Percentiles rank a stretch among this genome's conserved stretches.
phyloP scores from a whole-genome alignment of 805 yeast species.

The Wickerhamiella azyma region DNA sequence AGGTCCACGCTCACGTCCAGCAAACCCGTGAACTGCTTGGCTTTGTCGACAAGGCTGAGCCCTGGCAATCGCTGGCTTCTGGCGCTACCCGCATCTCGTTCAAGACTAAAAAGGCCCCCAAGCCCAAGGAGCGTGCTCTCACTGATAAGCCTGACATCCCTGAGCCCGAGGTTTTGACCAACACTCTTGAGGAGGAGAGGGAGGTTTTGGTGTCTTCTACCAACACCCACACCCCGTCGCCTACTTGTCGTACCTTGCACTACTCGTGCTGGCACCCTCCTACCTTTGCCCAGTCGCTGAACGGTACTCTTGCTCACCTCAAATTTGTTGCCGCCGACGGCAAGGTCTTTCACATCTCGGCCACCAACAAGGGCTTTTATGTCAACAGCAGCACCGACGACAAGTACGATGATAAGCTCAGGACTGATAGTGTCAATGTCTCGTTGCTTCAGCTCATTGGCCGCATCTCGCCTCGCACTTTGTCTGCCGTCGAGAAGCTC shows the following conservation, averaged over 20 bases:
- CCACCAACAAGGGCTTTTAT: constrained; percentile 66
- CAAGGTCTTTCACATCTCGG: constrained; percentile 64
- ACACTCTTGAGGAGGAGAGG: neutral
- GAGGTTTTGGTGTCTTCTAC: constrained; percentile 11
- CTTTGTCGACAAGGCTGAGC: constrained; percentile 26
- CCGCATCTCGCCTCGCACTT: constrained; percentile 51
- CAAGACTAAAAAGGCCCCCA: constrained; percentile 15
- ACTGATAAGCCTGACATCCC: constrained; percentile 10
- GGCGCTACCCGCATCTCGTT: constrained; percentile 13
- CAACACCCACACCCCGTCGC: constrained; percentile 16
- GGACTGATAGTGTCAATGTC: constrained; percentile 27
- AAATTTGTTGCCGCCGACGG: constrained; percentile 67
- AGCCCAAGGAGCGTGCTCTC: constrained; percentile 12
- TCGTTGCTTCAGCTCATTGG: constrained; percentile 49
- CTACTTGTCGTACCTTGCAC: constrained; percentile 43
- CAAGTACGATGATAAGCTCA: constrained; percentile 53
- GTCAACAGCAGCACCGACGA: constrained; percentile 55
- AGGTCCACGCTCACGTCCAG: constrained; percentile 47
- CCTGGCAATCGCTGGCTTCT: constrained; percentile 15
- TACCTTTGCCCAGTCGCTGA: constrained; percentile 41
- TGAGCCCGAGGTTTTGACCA: constrained; percentile 15
- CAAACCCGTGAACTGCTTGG: constrained; percentile 51
- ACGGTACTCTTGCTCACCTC: constrained; percentile 74
- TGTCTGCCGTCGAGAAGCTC: constrained; percentile 52
- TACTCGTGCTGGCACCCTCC: constrained; percentile 83